Percentiles rank a stretch among this genome's conserved stretches.
Evolutionary conservation across 2,329 filamentous ascomycete species (phyloP).

Genomic region (Phyllosticta citribraziliensis): DNA sequence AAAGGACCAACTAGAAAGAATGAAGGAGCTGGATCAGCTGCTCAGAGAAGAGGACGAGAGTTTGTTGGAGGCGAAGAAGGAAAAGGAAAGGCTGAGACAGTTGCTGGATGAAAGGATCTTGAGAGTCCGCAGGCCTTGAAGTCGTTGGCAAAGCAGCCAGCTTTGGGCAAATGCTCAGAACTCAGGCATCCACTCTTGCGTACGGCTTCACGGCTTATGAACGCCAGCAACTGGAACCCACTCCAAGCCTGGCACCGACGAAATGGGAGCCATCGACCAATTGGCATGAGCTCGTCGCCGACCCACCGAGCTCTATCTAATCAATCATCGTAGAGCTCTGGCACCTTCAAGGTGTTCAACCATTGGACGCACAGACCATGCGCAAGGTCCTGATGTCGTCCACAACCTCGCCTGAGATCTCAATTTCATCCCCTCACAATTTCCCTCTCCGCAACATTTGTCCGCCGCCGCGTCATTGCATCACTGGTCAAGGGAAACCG

Average conservation of each 20-base stretch:
- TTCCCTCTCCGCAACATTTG: not conserved
- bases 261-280: not conserved
- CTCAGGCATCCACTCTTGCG: not conserved
- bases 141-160: not conserved
- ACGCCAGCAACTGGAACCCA: not conserved
- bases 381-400: not conserved
- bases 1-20: constrained; percentile 59
- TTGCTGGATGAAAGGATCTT: constrained; percentile 39
- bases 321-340: not conserved
- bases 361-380: not conserved
- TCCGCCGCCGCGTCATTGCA: not conserved
- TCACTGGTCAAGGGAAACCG: not conserved
- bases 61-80: constrained; percentile 29
- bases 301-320: not conserved
- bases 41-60: constrained; percentile 33
- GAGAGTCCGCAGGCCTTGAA: constrained; percentile 24
- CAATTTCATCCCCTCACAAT: not conserved
- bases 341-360: not conserved
- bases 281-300: not conserved
- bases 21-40: constrained; percentile 35
- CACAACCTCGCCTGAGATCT: not conserved
- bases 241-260: not conserved
- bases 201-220: not conserved
- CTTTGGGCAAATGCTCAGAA: not conserved
- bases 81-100: constrained; percentile 33